Conservation (phyloP, 176 grass and related monocot genomes). For the Oryza glumipatula region DNA sequence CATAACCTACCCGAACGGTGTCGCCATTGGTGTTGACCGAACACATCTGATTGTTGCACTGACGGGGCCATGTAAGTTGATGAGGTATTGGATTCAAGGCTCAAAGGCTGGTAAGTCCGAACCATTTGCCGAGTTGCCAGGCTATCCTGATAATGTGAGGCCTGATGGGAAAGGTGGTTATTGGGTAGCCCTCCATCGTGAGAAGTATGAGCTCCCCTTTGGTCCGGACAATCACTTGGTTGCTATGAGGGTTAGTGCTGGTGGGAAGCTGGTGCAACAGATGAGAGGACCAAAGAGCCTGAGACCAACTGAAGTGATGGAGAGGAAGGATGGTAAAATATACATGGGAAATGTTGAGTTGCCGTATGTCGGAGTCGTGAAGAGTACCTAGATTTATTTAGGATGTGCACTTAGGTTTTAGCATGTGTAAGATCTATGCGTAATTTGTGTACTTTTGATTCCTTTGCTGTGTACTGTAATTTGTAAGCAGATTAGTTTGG, state of each 20-base stretch:
- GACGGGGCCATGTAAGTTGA: neutral
- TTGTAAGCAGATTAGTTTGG: no score
- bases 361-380: neutral
- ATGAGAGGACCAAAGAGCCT: neutral
- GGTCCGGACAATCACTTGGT: neutral
- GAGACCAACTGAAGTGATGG: neutral
- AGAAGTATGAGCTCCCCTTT: neutral
- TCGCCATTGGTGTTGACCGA: neutral
- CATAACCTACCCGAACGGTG: no score
- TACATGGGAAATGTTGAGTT: neutral
- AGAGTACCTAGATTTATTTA: neutral
- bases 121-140: neutral
- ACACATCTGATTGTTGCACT: neutral
- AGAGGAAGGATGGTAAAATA: neutral
- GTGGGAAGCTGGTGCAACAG: neutral
- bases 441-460: no score
- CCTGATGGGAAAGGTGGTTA: neutral
- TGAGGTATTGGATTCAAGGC: slow-evolving; percentile 33
- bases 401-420: no score
- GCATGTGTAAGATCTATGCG: no score
- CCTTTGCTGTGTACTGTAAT: no score
- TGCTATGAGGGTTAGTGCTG: neutral
- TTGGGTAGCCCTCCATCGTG: slow-evolving; percentile 25
- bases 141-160: slow-evolving; percentile 49
- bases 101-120: neutral